phyloP scores from a whole-genome alignment of 2,329 filamentous ascomycete species.

The Tolypocladium ovalisporum region DNA sequence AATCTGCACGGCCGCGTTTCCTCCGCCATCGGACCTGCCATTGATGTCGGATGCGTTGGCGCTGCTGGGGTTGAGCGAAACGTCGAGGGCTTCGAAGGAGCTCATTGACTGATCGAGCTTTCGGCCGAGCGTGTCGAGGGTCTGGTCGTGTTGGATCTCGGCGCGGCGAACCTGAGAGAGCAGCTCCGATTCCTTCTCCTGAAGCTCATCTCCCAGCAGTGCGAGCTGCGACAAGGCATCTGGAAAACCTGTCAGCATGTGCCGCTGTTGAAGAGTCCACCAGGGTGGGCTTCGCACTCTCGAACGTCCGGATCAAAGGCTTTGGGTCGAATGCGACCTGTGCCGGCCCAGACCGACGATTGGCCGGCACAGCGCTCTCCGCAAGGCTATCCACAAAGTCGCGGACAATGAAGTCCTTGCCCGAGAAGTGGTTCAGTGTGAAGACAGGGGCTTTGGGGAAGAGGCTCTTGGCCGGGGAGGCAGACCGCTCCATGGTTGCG shows the following conservation, averaged over 20 bases:
- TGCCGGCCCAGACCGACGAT: slow-evolving; percentile 63
- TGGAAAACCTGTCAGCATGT: slow-evolving; percentile 14
- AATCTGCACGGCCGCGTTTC: slow-evolving; percentile 88
- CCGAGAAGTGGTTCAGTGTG: slow-evolving; percentile 78
- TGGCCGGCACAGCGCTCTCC: slow-evolving; percentile 68
- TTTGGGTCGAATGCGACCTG: slow-evolving; percentile 78
- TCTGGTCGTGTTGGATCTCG: slow-evolving; percentile 85
- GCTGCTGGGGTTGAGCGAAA: slow-evolving; percentile 58
- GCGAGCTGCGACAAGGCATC: slow-evolving; percentile 58
- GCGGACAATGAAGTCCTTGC: slow-evolving; percentile 91
- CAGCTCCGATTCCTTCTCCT: slow-evolving; percentile 82
- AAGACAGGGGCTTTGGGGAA: slow-evolving; percentile 75
- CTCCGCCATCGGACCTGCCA: slow-evolving; percentile 45
- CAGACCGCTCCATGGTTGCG: slow-evolving; percentile 30
- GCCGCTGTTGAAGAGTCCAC: background rate
- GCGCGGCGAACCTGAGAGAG: slow-evolving; percentile 82
- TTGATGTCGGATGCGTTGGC: slow-evolving; percentile 20
- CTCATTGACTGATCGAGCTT: slow-evolving; percentile 89
- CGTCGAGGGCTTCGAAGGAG: slow-evolving; percentile 83
- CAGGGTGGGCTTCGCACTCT: slow-evolving; percentile 39
- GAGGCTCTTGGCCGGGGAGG: slow-evolving; percentile 48
- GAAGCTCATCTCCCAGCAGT: slow-evolving; percentile 69
- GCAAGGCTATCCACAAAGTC: slow-evolving; percentile 94
- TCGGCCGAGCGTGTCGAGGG: slow-evolving; percentile 72
- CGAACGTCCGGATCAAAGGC: slow-evolving; percentile 90